Conservation (phyloP, 1,284 basidiomycete genomes). For the Papiliotrema fonsecae region DNA sequence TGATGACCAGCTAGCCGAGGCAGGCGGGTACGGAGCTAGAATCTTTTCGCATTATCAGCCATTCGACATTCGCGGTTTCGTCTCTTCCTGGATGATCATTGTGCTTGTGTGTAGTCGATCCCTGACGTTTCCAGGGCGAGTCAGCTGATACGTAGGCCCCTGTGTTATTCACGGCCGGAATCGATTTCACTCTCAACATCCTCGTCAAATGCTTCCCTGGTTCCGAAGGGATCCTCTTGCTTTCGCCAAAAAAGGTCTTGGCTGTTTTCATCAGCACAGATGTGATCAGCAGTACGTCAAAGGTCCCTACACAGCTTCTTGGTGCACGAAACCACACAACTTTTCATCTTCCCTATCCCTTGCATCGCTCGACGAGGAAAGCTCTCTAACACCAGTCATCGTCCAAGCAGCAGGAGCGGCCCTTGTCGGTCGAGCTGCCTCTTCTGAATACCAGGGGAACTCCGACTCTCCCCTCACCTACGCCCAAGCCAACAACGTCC, state of each 20-base stretch:
- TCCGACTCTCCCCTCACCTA: background rate
- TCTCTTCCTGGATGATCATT: background rate
- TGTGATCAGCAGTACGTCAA: background rate
- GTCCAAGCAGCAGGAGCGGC: conserved; percentile 1
- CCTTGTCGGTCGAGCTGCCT: background rate
- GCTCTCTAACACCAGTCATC: too few species aligned
- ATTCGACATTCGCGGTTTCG: background rate
- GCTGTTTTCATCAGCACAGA: conserved; percentile 2
- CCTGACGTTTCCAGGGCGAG: too few species aligned
- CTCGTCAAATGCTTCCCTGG: background rate
- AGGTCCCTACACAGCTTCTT: background rate
- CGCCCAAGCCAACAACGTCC: background rate
- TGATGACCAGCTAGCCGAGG: background rate
- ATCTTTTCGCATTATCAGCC: conserved; percentile 1
- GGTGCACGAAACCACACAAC: too few species aligned
- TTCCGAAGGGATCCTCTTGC: background rate
- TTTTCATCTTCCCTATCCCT: too few species aligned
- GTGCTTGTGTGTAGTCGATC: background rate
- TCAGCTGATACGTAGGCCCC: background rate
- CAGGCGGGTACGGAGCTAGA: background rate
- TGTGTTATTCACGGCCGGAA: conserved; percentile 1
- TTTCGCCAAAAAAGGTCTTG: background rate
- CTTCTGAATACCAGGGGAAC: background rate
- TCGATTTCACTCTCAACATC: conserved; percentile 4
- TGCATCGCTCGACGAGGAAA: too few species aligned